A percentile compares a stretch with the other conserved stretches of the same genome.
Evolutionary conservation across 1,284 basidiomycete genomes (phyloP).

Genomic region (Rhodotorula sp.): DNA sequence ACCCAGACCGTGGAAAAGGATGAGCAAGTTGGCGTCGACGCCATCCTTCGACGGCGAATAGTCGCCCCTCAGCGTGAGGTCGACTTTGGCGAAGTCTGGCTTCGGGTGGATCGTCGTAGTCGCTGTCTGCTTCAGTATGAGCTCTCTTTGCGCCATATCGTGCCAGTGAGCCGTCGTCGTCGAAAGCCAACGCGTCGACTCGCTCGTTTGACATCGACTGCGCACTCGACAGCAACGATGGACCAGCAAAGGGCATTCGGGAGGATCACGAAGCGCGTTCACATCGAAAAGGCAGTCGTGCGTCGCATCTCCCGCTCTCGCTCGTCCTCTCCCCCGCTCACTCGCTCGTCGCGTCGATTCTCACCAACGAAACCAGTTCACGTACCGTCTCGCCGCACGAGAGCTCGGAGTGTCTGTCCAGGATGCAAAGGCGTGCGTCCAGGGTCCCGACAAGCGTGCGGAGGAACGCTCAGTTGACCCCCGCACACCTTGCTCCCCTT

Average conservation of each 20-base stretch:
- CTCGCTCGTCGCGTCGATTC: neutral
- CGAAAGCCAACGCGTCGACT: neutral
- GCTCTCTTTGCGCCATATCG: neutral
- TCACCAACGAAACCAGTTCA: constrained; percentile 15
- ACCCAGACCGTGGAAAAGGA: constrained; percentile 50
- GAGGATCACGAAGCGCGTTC: constrained; percentile 29
- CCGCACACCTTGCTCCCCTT: too few relatives aligned
- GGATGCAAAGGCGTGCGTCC: constrained; percentile 22
- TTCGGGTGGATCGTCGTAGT: neutral
- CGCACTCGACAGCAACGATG: constrained; percentile 1
- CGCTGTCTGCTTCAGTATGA: constrained; percentile 4
- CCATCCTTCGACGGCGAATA: constrained; percentile 43
- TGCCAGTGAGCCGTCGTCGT: neutral
- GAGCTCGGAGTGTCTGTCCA: constrained; percentile 27
- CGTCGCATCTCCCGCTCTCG: neutral
- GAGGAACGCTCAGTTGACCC: too few relatives aligned
- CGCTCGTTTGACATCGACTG: neutral
- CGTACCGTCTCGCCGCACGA: constrained; percentile 30
- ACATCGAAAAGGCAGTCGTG: constrained; percentile 25
- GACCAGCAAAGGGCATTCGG: constrained; percentile 20
- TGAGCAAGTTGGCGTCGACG: constrained; percentile 48
- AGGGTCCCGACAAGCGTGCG: too few relatives aligned
- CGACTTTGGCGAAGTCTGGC: constrained; percentile 1
- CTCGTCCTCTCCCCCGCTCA: neutral
- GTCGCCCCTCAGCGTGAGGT: neutral